Conservation (phyloP, 2,329 filamentous ascomycete genomes). For the Fonsecaea pedrosoi region DNA sequence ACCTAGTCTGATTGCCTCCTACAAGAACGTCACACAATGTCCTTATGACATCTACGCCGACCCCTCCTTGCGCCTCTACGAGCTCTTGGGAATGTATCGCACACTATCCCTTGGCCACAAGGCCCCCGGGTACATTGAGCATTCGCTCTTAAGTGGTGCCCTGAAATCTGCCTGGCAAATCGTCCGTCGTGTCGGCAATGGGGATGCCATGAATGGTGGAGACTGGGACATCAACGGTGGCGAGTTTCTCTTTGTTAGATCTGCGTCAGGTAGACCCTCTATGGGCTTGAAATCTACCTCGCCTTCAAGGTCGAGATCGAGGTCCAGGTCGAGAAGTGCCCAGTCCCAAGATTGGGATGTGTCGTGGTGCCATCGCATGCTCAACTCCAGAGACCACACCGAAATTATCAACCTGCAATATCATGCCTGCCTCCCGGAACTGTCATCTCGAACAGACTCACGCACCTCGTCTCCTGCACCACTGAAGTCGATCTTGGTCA, state of each 20-base stretch:
- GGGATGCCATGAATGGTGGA: conserved; percentile 68
- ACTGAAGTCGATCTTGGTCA: conserved; percentile 28
- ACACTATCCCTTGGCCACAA: conserved; percentile 65
- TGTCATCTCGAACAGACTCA: conserved; percentile 10
- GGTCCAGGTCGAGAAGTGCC: conserved; percentile 2
- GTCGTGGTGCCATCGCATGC: conserved; percentile 84
- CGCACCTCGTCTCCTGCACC: conserved; percentile 18
- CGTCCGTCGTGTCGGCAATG: conserved; percentile 63
- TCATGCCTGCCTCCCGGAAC: conserved; percentile 23
- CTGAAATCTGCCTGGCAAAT: conserved; percentile 63
- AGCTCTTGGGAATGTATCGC: conserved; percentile 70
- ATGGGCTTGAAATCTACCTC: conserved; percentile 36
- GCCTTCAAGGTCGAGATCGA: conserved; percentile 14
- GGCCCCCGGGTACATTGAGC: conserved; percentile 69
- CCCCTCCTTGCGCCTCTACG: conserved; percentile 70
- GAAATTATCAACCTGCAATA: conserved; percentile 71
- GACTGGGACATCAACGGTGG: conserved; percentile 74
- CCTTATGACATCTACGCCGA: conserved; percentile 80
- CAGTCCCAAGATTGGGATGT: conserved; percentile 61
- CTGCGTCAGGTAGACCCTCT: conserved; percentile 17
- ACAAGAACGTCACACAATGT: conserved; percentile 67
- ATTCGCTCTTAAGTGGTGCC: conserved; percentile 55
- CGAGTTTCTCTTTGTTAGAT: conserved; percentile 74
- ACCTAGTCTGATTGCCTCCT: conserved; percentile 70
- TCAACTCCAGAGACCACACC: conserved; percentile 76